A percentile compares a stretch with the other conserved stretches of the same genome.
Conservation (phyloP, 768 basidiomycete species). For the Podaxis sp. region DNA sequence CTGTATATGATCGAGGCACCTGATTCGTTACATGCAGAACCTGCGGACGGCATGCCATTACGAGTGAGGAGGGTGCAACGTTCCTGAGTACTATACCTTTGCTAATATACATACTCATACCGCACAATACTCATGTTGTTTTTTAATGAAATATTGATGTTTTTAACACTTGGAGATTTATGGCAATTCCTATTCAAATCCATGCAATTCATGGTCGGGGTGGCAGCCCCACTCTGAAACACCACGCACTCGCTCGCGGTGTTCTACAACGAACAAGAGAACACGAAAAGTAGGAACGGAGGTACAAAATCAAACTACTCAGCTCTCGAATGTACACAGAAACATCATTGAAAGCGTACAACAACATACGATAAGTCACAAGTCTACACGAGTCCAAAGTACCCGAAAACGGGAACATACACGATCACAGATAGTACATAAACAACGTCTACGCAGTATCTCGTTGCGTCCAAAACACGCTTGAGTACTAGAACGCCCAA, state of each 20-base stretch:
- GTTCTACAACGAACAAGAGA: too few species aligned
- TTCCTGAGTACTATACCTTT: not conserved
- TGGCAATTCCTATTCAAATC: too few species aligned
- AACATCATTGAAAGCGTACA: not conserved
- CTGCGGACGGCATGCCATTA: constrained; percentile 32
- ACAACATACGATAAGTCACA: not conserved
- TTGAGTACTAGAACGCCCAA: not conserved
- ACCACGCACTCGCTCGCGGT: too few species aligned
- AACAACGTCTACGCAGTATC: not conserved
- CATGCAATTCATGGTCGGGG: too few species aligned
- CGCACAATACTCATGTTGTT: not conserved
- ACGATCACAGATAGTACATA: too few species aligned
- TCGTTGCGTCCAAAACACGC: not conserved
- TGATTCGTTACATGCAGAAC: constrained; percentile 18
- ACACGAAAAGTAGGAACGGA: too few species aligned
- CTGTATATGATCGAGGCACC: not conserved
- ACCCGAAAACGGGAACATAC: not conserved
- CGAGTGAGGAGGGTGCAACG: constrained; percentile 21
- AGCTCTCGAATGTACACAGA: too few species aligned
- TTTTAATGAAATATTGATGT: not conserved
- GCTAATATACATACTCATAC: not conserved
- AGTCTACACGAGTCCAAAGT: not conserved
- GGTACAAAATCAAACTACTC: too few species aligned
- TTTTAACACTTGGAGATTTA: too few species aligned
- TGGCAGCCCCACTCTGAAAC: too few species aligned